Base-by-base conservation (phyloP, 2,329 filamentous ascomycete species). In the Talaromyces sp. region DNA sequence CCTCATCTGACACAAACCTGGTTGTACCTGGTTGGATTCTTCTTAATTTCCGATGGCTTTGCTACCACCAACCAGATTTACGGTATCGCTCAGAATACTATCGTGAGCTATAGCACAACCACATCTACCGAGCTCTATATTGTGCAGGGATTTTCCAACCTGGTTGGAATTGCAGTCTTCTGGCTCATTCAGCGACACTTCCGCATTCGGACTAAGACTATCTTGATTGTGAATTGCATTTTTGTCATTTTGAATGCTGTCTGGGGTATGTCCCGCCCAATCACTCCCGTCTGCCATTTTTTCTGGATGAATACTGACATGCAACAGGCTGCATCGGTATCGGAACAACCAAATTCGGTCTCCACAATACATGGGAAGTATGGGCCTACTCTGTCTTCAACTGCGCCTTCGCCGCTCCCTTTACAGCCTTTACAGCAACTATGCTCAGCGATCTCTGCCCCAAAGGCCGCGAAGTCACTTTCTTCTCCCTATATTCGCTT, bases 361-460 rank as follows among this genome's bases (percentile, higher is more conserved):
- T 58, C 19, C 54, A 58, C 54, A 58, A 58, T 17, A 41, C n/a
- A 39, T 58, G 54, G 54, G 54, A 58, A 58, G 54, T 58, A 41
- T 58, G 54, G 54, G 54, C 54, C 17, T 58, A 58, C 11, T 58
- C 54, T 9, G 54, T 58, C 22, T 58, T 58, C 54, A 58, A 58
- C 35, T 58, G 54, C 54, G 54, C 54, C 8, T 58, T 58, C 10
- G 54, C 54, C 17, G 54, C 54, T 2, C 54, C 54, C 8, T 58
- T 58, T 15, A 58, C 54, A 3, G 54, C 54, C 5, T 58, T 31
- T 25, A 39, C 54, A 9, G 54, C 43, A 22, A 47, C 43, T 19
- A 47, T 47, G 43, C 43, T 47, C 43, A 47, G 43, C 19, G 43
- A 47, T 13, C 43, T 47, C 11, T 47, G 43, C 43, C 43, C 43